A percentile compares a stretch with the other conserved stretches of the same genome.
Evolutionary conservation across 805 yeast genomes (phyloP).

Genomic region (Zygosaccharomyces gambellarensis): DNA sequence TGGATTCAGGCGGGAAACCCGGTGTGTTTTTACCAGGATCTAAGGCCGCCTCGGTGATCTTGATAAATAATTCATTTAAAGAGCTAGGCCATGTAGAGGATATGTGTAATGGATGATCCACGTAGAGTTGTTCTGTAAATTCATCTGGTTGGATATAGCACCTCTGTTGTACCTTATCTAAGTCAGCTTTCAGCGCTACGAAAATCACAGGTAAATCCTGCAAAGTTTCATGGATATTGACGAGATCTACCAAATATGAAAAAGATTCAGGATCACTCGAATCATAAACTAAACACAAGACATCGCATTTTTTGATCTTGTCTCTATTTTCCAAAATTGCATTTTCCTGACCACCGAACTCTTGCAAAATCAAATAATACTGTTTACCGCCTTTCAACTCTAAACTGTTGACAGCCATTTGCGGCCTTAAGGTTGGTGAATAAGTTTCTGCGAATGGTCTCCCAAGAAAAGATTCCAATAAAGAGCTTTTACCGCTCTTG

Average conservation of each 20-base stretch:
- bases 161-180: slow-evolving; percentile 92
- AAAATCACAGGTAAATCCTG: slow-evolving; percentile 74
- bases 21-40: slow-evolving; percentile 76
- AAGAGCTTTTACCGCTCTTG: slow-evolving; percentile 80
- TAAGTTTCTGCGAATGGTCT: slow-evolving; percentile 65
- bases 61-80: slow-evolving; percentile 75
- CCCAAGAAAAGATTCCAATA: slow-evolving; percentile 75
- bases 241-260: slow-evolving; percentile 69
- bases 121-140: slow-evolving; percentile 57
- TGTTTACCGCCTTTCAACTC: slow-evolving; percentile 94
- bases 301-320: slow-evolving; percentile 82
- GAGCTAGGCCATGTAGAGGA: slow-evolving; percentile 89
- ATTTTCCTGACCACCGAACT: slow-evolving; percentile 79
- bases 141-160: slow-evolving; percentile 82
- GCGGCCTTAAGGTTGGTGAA: slow-evolving; percentile 77
- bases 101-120: slow-evolving; percentile 85
- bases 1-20: slow-evolving; percentile 61
- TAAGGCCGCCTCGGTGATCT: slow-evolving; percentile 82
- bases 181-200: slow-evolving; percentile 91
- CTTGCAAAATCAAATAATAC: slow-evolving; percentile 86
- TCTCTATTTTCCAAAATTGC: slow-evolving; percentile 69
- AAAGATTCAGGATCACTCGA: slow-evolving; percentile 95
- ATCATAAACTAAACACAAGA: slow-evolving; percentile 83
- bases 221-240: slow-evolving; percentile 52
- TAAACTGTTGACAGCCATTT: slow-evolving; percentile 84